Base-by-base conservation (phyloP, 1,139 yeast genomes). In the Hyphopichia khmerensis region DNA sequence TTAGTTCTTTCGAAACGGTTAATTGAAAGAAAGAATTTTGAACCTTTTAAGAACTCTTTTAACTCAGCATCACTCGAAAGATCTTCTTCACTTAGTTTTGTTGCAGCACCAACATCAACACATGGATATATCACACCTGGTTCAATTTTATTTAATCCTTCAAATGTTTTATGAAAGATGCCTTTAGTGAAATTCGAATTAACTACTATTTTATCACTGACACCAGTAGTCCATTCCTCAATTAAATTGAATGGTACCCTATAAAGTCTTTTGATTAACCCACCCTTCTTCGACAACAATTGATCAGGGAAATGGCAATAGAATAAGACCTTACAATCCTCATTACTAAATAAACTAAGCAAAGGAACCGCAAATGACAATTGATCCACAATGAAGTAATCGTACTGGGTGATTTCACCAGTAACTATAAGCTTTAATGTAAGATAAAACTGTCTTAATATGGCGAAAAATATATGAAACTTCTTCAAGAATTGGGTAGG, bases 281-380 rank as follows among this genome's bases (percentile, higher is more conserved):
- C 72, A 1, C 73, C 67, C 40, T 84, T 82, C 21, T 72, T 70
- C 0, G 96, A 83, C 40, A 93, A 66, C 38, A 86, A 69, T 57
- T 87, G 87, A 62, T 93, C 99, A 0, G 99, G 99, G 63, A 93
- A 93, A 65, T 93, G 99, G 55, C 99, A 91, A 62, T 93, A 93
- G 59, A 93, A 93, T 40, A 93, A 63, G 4, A 87, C 73, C 42
- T 75, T 69, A 33, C 65, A 44, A 4, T 77, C 59, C 41, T 71
- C 46, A 42, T 63, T 48, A 45, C 75, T 71, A 56, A 81, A 75
- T 21, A 75, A 44, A 42, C 82, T 80, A 30, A 93, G 53, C 21
- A 91, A 53, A 3, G 99, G 99, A 3, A 93, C 71, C 50, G 96
- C 84, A 48, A 89, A 83, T 2, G 96, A 83, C 43, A 93, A 73